Evolutionary conservation across 2,329 filamentous ascomycete species (phyloP).

Genomic region (Botrytis fabae): DNA sequence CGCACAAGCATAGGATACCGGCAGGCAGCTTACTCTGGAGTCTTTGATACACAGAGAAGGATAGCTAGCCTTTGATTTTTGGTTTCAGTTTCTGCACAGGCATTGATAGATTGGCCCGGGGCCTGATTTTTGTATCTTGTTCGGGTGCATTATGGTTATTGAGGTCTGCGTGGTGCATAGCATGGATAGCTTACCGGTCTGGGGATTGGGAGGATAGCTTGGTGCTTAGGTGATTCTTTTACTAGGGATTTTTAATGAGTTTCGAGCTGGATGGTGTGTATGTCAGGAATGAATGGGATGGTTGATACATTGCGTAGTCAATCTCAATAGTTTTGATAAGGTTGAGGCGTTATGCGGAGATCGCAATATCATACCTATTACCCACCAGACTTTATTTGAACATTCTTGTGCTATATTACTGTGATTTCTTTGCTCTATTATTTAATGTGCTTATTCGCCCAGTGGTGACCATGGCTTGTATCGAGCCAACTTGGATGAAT

Average conservation of each 20-base stretch:
- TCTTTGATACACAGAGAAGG: conserved; percentile 19
- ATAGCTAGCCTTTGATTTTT: conserved; percentile 22
- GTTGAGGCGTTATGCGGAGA: not conserved
- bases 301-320: not conserved
- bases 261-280: not conserved
- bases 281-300: not conserved
- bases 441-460: not conserved
- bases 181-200: conserved; percentile 22
- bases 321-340: not conserved
- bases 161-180: conserved; percentile 7
- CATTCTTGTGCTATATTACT: not conserved
- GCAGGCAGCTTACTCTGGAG: conserved; percentile 22
- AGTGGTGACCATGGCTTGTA: not conserved
- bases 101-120: conserved; percentile 3
- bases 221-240: conserved; percentile 7
- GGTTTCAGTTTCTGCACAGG: conserved; percentile 8
- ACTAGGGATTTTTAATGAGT: not conserved
- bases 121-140: not conserved
- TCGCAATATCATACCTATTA: conserved; percentile 4
- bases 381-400: not conserved
- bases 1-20: conserved; percentile 10
- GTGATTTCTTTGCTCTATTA: not conserved
- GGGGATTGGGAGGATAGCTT: conserved; percentile 23
- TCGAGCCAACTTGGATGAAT: not conserved
- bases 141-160: conserved; percentile 16